Percentiles rank a stretch among this genome's conserved stretches.
Evolutionary conservation across 345 rosid genomes (phyloP).

Genomic region (Heritiera littoralis): DNA sequence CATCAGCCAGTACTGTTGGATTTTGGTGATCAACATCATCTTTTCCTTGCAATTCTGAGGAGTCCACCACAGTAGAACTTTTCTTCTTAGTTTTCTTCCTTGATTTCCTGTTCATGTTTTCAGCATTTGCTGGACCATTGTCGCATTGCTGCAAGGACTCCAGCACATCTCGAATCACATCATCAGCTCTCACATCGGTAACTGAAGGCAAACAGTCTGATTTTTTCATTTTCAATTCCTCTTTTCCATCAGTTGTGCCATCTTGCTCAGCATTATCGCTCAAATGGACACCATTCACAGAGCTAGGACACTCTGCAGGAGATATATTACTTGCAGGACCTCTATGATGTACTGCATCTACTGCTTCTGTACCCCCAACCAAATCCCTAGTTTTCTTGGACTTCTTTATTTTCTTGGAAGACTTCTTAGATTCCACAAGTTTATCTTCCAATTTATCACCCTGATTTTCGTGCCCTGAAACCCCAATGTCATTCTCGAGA

Average conservation of each 20-base stretch:
- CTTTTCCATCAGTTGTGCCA: constrained; percentile 22
- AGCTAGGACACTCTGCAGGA: constrained; percentile 22
- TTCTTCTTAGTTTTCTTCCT: constrained; percentile 51
- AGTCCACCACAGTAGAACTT: constrained; percentile 28
- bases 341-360: constrained; percentile 28
- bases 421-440: constrained; percentile 18
- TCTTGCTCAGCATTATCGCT: constrained; percentile 22
- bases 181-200: constrained; percentile 39
- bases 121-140: constrained; percentile 28
- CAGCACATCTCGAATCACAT: constrained; percentile 45
- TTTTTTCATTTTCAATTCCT: constrained; percentile 20
- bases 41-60: constrained; percentile 24
- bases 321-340: constrained; percentile 17
- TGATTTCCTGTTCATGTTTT: constrained; percentile 31
- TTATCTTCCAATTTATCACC: constrained; percentile 12
- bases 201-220: constrained; percentile 19
- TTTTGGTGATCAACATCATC: constrained; percentile 27
- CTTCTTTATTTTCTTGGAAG: constrained; percentile 47
- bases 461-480: constrained; percentile 16
- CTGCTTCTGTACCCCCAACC: constrained; percentile 18
- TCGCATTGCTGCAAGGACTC: constrained; percentile 43
- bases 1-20: constrained; percentile 19
- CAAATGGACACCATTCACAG: constrained; percentile 22
- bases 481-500: background rate
- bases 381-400: constrained; percentile 36